A percentile compares a stretch with the other conserved stretches of the same genome.
phyloP scores from a whole-genome alignment of 2,329 filamentous ascomycete species.

The Aspergillus udagawae region DNA sequence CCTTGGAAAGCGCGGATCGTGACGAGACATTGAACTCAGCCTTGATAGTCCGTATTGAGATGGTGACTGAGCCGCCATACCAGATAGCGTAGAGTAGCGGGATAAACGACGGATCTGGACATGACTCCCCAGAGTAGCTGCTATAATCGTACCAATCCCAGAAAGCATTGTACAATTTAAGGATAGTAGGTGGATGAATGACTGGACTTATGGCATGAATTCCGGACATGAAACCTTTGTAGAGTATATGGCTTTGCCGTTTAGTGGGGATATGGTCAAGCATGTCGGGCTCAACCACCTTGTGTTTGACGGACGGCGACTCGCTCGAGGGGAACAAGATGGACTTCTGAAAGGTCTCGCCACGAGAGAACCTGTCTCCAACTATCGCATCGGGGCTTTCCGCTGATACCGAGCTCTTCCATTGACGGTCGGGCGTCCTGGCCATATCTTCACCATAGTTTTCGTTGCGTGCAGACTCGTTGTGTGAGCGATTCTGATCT shows the following conservation, averaged over 20 bases:
- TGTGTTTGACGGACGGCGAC: conserved; percentile 31
- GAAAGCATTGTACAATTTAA: conserved; percentile 41
- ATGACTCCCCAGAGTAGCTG: conserved; percentile 33
- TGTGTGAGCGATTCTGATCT: conserved; percentile 37
- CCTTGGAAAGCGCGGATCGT: conserved; percentile 34
- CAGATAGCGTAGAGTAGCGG: conserved; percentile 45
- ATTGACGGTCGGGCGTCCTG: conserved; percentile 13
- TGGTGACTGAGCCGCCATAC: conserved; percentile 46
- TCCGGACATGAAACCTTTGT: conserved; percentile 45
- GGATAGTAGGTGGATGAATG: conserved; percentile 40
- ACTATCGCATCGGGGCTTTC: conserved; percentile 10
- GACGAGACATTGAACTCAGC: conserved; percentile 36
- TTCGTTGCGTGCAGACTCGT: conserved; percentile 18
- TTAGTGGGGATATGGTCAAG: conserved; percentile 40
- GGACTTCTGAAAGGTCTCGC: conserved; percentile 33
- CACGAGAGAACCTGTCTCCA: conserved; percentile 15
- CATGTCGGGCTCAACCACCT: conserved; percentile 37
- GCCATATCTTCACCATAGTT: conserved; percentile 18
- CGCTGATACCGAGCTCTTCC: conserved; percentile 14
- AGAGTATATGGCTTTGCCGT: conserved; percentile 44
- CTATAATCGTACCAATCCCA: conserved; percentile 45
- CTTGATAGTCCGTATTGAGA: conserved; percentile 40
- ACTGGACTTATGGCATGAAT: conserved; percentile 45
- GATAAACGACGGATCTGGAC: conserved; percentile 40
- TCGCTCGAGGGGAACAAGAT: conserved; percentile 35